Base-by-base conservation (phyloP, 805 yeast species). In the Monosporozyma servazzii region DNA sequence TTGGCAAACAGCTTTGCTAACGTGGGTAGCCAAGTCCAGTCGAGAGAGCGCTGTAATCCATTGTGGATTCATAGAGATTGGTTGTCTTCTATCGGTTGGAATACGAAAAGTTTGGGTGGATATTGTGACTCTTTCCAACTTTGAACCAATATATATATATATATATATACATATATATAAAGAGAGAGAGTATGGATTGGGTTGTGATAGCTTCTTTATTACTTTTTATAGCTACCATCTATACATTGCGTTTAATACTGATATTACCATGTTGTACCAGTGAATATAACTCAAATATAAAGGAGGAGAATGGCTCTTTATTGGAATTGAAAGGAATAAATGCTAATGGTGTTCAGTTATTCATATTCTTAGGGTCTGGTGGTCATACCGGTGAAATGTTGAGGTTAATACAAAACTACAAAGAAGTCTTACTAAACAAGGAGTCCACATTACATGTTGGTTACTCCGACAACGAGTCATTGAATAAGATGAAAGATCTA, bases 351-450 rank as follows among this genome's bases (percentile, higher is more conserved):
- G 44, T 62, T 5, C 67, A 66, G 43, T 53, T 79, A 23, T 75
- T 86, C 77, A 71, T 86, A 0, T 74, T 88, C n/a, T 69, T 91
- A 10, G 98, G 98, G 0, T 88, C 96, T 0, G 99, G 99, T 2
- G 98, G 97, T 2, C 98, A 89, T 61, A 89, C 97, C 0, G 97
- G 96, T 1, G 97, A 91, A 66, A 88, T 91, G 95, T 65, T 90
- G n/a, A 71, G 90, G 25, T 71, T 91, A 17, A 64, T 88, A 9
- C 54, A 63, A 4, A 64, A 65, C 6, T 69, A 77, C 39, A 58
- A 67, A 48, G 56, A 66, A 9, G 62, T 74, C 0, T 71, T 84
- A 0, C 67, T 78, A 5, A 75, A 75, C 3, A 80, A 78, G 6
- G 56, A 67, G 1, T 71, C 78, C 2, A 79, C 81, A 1, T 1